Conservation (phyloP, 2,329 filamentous ascomycete genomes). For the Botrytis aclada region DNA sequence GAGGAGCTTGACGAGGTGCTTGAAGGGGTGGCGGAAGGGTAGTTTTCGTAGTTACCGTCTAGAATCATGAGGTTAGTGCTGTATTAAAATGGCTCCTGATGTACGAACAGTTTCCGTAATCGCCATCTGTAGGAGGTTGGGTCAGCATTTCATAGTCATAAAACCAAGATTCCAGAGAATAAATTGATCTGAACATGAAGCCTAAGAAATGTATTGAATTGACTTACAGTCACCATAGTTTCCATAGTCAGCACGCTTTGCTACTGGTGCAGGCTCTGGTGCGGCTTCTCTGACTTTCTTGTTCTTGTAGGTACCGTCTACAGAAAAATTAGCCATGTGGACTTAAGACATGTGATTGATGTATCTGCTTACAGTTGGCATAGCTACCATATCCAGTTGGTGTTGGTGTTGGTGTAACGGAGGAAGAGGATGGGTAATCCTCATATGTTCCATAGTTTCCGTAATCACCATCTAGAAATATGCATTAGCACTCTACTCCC, state of each 20-base stretch:
- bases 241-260: constrained; percentile 4
- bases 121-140: constrained; percentile 7
- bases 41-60: constrained; percentile 16
- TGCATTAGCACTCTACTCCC: neutral
- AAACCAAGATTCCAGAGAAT: neutral
- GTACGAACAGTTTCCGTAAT: constrained; percentile 10
- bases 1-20: neutral
- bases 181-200: neutral
- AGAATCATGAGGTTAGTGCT: neutral
- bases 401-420: neutral
- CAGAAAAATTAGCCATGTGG: neutral
- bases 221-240: constrained; percentile 16
- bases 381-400: constrained; percentile 14
- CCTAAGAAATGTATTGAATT: neutral
- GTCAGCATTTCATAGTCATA: constrained; percentile 13
- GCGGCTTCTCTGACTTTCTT: neutral
- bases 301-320: constrained; percentile 1
- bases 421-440: constrained; percentile 1
- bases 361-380: constrained; percentile 4
- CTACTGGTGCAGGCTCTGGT: constrained; percentile 7
- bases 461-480: constrained; percentile 3
- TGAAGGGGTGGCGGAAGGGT: neutral
- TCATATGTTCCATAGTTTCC: constrained; percentile 18
- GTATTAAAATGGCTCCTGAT: neutral
- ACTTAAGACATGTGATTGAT: neutral